A percentile compares a stretch with the other conserved stretches of the same genome.
Evolutionary conservation across 805 yeast genomes (phyloP).

Genomic region (Zygoascus ofunaensis): DNA sequence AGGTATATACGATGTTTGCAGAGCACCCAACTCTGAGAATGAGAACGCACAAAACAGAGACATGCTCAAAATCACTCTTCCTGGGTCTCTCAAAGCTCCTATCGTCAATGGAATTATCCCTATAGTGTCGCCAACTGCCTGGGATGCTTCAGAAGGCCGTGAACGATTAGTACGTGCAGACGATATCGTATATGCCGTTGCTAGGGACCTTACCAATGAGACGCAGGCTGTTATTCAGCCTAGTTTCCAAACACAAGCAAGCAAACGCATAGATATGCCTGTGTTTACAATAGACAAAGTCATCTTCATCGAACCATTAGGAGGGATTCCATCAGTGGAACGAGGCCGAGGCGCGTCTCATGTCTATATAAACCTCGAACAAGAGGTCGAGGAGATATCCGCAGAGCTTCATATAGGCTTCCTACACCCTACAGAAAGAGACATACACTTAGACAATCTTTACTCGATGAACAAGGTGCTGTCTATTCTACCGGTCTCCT

Average conservation of each 20-base stretch:
- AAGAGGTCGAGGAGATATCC: conserved; percentile 61
- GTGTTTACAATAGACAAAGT: conserved; percentile 62
- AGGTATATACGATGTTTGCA: conserved; percentile 31
- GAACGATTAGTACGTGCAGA: conserved; percentile 33
- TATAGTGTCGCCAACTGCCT: conserved; percentile 54
- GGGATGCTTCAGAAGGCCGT: conserved; percentile 43
- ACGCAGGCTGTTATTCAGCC: conserved; percentile 4
- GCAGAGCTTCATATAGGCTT: conserved; percentile 57
- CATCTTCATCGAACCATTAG: conserved; percentile 66
- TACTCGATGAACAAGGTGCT: conserved; percentile 54
- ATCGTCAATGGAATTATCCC: conserved; percentile 39
- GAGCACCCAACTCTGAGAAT: conserved; percentile 1
- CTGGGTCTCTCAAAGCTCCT: conserved; percentile 34
- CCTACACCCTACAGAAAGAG: conserved; percentile 36
- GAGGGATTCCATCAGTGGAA: conserved; percentile 88
- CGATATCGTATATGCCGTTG: conserved; percentile 34
- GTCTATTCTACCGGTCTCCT: conserved; percentile 39
- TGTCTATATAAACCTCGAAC: conserved; percentile 74
- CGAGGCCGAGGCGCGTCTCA: conserved; percentile 63
- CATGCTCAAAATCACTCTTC: conserved; percentile 4
- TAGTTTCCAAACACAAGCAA: neutral
- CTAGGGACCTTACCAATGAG: conserved; percentile 25
- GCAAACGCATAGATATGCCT: neutral
- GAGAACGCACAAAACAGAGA: neutral
- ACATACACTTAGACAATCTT: conserved; percentile 57